A percentile compares a stretch with the other conserved stretches of the same genome.
Conservation (phyloP, 176 grass and related monocot species). For the Chrysopogon serrulatus region DNA sequence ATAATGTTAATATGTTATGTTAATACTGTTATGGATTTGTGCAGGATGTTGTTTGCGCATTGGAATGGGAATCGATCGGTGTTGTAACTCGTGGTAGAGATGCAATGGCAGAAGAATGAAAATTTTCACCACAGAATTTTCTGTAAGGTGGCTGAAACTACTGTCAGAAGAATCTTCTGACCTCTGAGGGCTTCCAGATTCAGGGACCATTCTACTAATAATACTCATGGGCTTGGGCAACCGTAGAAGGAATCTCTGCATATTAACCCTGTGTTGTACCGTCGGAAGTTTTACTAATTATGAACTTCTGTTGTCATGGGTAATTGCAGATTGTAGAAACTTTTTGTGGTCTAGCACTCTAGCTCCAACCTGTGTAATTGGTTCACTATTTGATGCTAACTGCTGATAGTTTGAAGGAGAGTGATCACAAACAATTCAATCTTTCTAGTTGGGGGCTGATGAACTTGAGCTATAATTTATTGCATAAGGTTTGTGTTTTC, state of each 20-base stretch:
- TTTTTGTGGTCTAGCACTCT: not conserved
- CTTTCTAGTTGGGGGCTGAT: not conserved
- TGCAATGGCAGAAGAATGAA: slow-evolving; percentile 41
- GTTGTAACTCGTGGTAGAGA: slow-evolving; percentile 71
- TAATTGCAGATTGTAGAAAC: not conserved
- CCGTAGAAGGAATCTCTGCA: not conserved
- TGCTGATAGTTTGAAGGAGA: not conserved
- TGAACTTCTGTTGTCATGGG: not conserved
- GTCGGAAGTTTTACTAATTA: not conserved
- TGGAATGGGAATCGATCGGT: slow-evolving; percentile 92
- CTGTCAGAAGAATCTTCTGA: not conserved
- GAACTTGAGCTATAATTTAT: not conserved
- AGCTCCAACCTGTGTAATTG: not conserved
- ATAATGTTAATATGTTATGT: not conserved
- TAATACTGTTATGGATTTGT: slow-evolving; percentile 7
- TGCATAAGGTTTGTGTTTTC: not conserved
- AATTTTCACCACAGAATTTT: not conserved
- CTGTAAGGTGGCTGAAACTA: not conserved
- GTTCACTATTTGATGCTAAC: not conserved
- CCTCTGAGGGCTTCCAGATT: not conserved
- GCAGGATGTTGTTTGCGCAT: slow-evolving; percentile 78
- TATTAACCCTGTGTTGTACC: not conserved
- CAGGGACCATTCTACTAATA: not conserved
- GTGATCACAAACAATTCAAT: not conserved
- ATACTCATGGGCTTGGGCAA: not conserved